Evolutionary conservation across 257 asterid genomes (phyloP), one percentile per base, ranked within the genome.

Genomic region (Striga asiatica): DNA sequence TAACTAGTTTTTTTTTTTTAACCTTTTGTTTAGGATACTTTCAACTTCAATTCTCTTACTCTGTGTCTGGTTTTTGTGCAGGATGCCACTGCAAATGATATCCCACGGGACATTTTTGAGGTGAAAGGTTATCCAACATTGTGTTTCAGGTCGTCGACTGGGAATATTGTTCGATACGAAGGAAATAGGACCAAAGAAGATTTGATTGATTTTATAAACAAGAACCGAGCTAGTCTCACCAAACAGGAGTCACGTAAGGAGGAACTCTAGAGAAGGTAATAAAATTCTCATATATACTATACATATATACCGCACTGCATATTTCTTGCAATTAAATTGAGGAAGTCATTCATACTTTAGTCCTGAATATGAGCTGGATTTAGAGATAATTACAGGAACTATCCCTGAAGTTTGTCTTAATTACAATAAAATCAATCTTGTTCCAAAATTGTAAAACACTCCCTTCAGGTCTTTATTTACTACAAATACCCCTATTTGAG

Each of bases 61-160:
- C n/a, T n/a, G n/a, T 69, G 11, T 32, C 27, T 61, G 39, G 37
- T 6, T 18, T 47, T 32, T 54, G 56, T 75, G 14, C 73, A 82
- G 93, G 94, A 87, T 55, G 94, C 93, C 13, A 83, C 89, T 14
- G 80, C 77, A 46, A 87, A 87, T 28, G 96, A 83, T 53, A 71
- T 87, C 22, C 92, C 94, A 9, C 61, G 65, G 3, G 78, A 49
- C 24, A 29, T 47, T 52, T 87, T 87, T 4, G 85, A 81, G 0
- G 83, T 87, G 43, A 52, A 71, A 68, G 96, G 92, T 16, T 77
- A 62, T 76, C 96, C 96, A 10, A 81, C 92, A 0, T 0, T 87
- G 50, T 87, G 79, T 84, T 87, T 83, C 77, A 81, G 73, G 65
- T 75, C 94, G n/a, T 72, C 96, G 34, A 61, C 66, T 6, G 96